These are phyloP conservation scores for Nepenthes mirabilis DNA, from an alignment of 148 eudicot species.

Conservation along the genomic window DNA sequence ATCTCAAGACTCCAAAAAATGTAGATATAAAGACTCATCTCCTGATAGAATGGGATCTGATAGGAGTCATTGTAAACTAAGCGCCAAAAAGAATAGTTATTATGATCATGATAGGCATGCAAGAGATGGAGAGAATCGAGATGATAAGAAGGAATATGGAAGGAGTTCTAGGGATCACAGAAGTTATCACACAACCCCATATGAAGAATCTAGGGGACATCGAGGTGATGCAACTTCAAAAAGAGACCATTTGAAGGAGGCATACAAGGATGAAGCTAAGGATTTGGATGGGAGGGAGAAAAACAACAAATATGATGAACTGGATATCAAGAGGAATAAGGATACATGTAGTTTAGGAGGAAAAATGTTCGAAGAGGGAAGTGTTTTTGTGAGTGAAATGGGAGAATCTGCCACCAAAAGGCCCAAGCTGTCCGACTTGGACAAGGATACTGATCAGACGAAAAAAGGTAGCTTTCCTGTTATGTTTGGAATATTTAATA, in stretches of 20 bases:
- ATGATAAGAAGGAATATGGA: conserved; percentile 42
- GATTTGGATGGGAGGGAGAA: conserved; percentile 29
- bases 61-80: conserved; percentile 17
- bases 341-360: conserved; percentile 17
- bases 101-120: conserved; percentile 35
- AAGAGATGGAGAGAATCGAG: conserved; percentile 33
- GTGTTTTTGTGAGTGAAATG: conserved; percentile 12
- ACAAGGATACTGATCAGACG: conserved; percentile 15
- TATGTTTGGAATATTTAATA: neutral
- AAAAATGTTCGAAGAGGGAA: conserved; percentile 20
- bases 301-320: conserved; percentile 27
- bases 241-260: conserved; percentile 27
- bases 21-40: conserved; percentile 20
- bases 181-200: conserved; percentile 26
- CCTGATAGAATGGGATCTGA: conserved; percentile 26
- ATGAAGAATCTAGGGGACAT: conserved; percentile 30
- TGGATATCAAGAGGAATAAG: conserved; percentile 17
- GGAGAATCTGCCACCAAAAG: conserved; percentile 39
- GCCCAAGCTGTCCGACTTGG: conserved; percentile 31
- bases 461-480: conserved; percentile 25
- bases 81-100: conserved; percentile 12
- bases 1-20: conserved; percentile 11
- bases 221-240: conserved; percentile 23
- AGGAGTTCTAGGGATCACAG: conserved; percentile 31
- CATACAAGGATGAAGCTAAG: conserved; percentile 24